Evolutionary conservation across 2,329 filamentous ascomycete genomes (phyloP), one percentile per base, ranked within the genome.

Genomic region (Monilinia vaccinii-corymbosi): DNA sequence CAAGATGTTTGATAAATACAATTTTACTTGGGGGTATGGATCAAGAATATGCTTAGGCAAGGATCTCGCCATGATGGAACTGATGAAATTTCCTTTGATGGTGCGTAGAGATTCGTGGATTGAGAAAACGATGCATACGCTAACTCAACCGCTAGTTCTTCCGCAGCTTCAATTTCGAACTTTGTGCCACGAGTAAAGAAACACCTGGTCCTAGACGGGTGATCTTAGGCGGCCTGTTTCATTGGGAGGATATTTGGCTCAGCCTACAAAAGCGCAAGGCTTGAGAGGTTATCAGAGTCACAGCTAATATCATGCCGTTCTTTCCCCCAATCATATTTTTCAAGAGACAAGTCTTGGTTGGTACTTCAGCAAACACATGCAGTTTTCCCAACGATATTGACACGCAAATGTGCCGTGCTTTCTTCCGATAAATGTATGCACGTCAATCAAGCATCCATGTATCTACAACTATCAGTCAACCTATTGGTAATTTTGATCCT

Each of bases 21-120:
- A 52, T 14, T 45, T 59, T n/a, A 53, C 47, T 9, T 59, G 32
- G 50, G 56, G 56, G 34, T 59, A 53, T 28, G 56, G 56, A n/a
- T 42, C 56, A 6, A 45, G 56, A 38, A 34, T 53, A 16, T 59
- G 56, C 13, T 14, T 59, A 32, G 48, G 56, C 10, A 59, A 59
- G 28, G 48, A 59, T 46, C 36, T 59, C 11, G 56, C 56, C 6
- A 49, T 49, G 34, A 49, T 57, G 55, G 55, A 57, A 36, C 18
- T 57, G 32, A 48, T 57, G 31, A 57, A 57, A 21, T 25, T 18
- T 7, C 55, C 55, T 2, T 31, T 49, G 36, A 52, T 52, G 50
- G 36, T 52, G 38, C 25, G 50, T 40, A 21, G n/a, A 10, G n/a
- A 31, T 42, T 6, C 18, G 21, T 52, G 16, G 16, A 21, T 31